These are phyloP conservation scores for Stephania yunnanensis DNA, from an alignment of 164 flowering plant genomes.

Conservation along the genomic window DNA sequence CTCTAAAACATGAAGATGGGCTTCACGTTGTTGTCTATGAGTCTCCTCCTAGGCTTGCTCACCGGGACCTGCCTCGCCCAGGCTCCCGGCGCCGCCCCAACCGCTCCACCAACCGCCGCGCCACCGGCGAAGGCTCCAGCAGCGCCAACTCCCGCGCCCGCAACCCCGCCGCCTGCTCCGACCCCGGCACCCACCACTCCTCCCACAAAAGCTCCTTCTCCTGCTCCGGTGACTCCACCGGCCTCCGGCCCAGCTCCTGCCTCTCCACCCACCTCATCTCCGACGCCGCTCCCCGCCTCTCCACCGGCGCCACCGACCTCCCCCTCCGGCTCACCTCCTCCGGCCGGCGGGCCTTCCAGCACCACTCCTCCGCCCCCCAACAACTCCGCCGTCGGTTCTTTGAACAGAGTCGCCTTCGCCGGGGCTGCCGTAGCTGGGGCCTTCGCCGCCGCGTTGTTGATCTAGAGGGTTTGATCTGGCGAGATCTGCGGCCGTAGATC, in stretches of 20 bases:
- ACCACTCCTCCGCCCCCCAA: background rate
- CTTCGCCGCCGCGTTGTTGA: slow-evolving; percentile 12
- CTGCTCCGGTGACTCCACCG: background rate
- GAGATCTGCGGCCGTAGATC: background rate
- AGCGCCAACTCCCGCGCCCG: background rate
- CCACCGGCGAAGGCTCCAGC: slow-evolving; percentile 2
- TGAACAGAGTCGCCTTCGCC: slow-evolving; percentile 14
- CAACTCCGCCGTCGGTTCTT: slow-evolving; percentile 10
- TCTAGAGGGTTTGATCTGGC: slow-evolving; percentile 10
- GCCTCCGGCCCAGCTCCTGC: slow-evolving; percentile 1
- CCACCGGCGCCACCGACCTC: background rate
- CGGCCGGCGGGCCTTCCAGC: background rate
- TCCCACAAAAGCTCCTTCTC: slow-evolving; percentile 1
- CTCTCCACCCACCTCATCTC: background rate
- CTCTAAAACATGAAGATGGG: background rate
- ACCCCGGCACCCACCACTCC: background rate
- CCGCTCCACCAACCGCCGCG: background rate
- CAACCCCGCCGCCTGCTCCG: no score
- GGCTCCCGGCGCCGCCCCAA: slow-evolving; percentile 14
- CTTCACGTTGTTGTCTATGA: background rate
- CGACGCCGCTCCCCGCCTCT: background rate
- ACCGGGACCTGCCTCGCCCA: slow-evolving; percentile 12
- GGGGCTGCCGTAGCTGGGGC: slow-evolving; percentile 9
- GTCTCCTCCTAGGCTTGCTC: slow-evolving; percentile 7
- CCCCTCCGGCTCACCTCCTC: slow-evolving; percentile 3